phyloP scores from a whole-genome alignment of 768 basidiomycete genomes.

The Kwoniella shandongensis region DNA sequence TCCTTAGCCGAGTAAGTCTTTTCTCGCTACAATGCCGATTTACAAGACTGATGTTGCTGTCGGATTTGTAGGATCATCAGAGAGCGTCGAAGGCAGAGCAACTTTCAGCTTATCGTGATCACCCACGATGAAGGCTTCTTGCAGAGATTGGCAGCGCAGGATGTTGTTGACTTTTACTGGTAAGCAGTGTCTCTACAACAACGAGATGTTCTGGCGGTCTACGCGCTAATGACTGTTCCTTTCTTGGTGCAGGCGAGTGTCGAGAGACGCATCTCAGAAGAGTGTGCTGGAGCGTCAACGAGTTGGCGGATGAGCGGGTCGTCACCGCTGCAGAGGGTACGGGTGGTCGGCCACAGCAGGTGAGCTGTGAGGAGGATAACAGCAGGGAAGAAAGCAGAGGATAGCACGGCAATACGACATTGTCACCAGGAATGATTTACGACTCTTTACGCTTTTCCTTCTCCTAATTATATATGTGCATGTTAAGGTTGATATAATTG shows the following conservation, averaged over 20 bases:
- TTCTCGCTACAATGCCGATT: not conserved
- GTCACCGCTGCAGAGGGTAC: not conserved
- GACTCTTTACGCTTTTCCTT: constrained; percentile 2
- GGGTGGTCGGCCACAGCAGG: too few species aligned
- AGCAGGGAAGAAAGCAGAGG: too few species aligned
- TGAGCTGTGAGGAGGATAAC: too few species aligned
- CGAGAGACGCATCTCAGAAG: constrained; percentile 68
- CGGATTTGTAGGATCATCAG: constrained; percentile 75
- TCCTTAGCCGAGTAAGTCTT: constrained; percentile 85
- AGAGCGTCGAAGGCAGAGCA: constrained; percentile 80
- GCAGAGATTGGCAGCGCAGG: constrained; percentile 78
- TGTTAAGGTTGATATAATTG: not conserved
- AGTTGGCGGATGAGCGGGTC: constrained; percentile 15
- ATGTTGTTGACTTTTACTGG: constrained; percentile 97
- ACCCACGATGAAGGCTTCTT: constrained; percentile 97
- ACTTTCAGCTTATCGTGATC: constrained; percentile 82
- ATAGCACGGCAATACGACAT: not conserved
- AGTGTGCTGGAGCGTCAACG: constrained; percentile 58
- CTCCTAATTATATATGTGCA: not conserved
- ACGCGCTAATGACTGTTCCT: not conserved
- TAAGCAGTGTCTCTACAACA: constrained; percentile 52
- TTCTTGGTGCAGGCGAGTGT: constrained; percentile 68
- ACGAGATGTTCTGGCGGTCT: not conserved
- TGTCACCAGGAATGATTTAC: not conserved
- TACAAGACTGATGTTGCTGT: too few species aligned